A percentile compares a stretch with the other conserved stretches of the same genome.
These are phyloP conservation scores for Melaleuca quinquenervia DNA, from an alignment of 345 rosid species.

Conservation along the genomic window DNA sequence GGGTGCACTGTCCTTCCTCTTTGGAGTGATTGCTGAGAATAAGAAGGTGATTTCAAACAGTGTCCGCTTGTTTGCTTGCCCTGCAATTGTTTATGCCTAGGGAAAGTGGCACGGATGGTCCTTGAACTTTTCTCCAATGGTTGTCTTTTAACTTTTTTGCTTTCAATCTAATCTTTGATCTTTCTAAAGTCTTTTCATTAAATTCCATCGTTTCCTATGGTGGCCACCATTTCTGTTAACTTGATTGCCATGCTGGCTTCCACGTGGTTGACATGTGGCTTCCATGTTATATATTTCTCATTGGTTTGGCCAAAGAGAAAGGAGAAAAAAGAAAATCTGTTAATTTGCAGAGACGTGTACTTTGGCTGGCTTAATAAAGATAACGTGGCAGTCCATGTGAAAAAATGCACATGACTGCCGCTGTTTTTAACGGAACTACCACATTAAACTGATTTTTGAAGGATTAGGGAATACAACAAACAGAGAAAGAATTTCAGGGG, in stretches of 20 bases:
- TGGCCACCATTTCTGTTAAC: not conserved
- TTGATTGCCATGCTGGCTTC: not conserved
- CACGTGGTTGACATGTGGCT: not conserved
- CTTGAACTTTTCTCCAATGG: not conserved
- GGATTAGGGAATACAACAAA: not conserved
- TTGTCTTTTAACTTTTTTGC: not conserved
- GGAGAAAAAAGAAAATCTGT: not conserved
- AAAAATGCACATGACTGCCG: not conserved
- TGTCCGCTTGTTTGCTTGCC: not conserved
- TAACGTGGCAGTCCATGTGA: not conserved
- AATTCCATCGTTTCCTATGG: not conserved
- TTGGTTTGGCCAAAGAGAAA: not conserved
- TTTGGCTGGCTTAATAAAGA: not conserved
- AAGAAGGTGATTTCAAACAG: slow-evolving; percentile 40
- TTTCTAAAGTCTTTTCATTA: not conserved
- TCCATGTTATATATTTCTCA: not conserved
- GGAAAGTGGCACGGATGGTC: not conserved
- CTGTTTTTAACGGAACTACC: not conserved
- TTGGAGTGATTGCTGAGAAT: slow-evolving; percentile 76
- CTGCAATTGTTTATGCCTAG: not conserved
- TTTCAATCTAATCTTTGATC: not conserved
- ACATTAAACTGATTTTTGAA: not conserved
- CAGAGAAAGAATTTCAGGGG: not conserved
- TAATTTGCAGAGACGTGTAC: not conserved
- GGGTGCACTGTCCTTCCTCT: slow-evolving; percentile 54